Conservation (phyloP, 768 basidiomycete genomes). For the Suillus bovinus region DNA sequence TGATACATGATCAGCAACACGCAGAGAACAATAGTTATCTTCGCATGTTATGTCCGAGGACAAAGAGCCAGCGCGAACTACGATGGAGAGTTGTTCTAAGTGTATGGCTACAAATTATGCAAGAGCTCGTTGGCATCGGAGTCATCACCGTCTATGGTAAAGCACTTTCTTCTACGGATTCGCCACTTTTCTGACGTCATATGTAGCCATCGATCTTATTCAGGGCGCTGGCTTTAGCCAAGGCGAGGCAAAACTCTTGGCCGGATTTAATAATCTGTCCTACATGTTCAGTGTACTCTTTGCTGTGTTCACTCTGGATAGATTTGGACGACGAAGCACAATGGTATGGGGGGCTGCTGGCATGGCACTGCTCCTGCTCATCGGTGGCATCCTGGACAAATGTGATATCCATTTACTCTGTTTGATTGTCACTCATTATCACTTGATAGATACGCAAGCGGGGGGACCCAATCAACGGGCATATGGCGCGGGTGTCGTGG, state of each 20-base stretch:
- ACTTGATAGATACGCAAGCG: constrained; percentile 5
- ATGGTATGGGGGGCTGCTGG: constrained; percentile 13
- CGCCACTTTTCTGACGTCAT: background rate
- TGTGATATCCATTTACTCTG: constrained; percentile 1
- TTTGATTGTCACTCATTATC: background rate
- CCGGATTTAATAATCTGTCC: constrained; percentile 10
- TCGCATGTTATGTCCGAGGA: constrained; percentile 12
- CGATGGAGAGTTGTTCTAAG: constrained; percentile 12
- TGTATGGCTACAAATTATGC: constrained; percentile 14
- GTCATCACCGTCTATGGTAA: constrained; percentile 13
- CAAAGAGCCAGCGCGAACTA: constrained; percentile 13
- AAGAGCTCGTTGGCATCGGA: constrained; percentile 15
- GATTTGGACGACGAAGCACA: constrained; percentile 9
- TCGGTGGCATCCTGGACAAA: constrained; percentile 11
- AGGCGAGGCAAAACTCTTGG: constrained; percentile 10
- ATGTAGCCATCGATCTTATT: constrained; percentile 10
- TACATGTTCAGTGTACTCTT: constrained; percentile 14
- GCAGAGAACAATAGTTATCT: constrained; percentile 11
- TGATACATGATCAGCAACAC: constrained; percentile 8
- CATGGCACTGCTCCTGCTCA: constrained; percentile 5
- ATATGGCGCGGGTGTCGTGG: background rate
- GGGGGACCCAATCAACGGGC: constrained; percentile 5
- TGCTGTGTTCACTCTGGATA: constrained; percentile 13
- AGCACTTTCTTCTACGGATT: background rate
- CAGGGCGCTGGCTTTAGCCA: constrained; percentile 12